Percentiles rank a stretch among this genome's conserved stretches.
Evolutionary conservation across 495 filamentous ascomycete genomes (phyloP).

Genomic region (Penicillium herquei): DNA sequence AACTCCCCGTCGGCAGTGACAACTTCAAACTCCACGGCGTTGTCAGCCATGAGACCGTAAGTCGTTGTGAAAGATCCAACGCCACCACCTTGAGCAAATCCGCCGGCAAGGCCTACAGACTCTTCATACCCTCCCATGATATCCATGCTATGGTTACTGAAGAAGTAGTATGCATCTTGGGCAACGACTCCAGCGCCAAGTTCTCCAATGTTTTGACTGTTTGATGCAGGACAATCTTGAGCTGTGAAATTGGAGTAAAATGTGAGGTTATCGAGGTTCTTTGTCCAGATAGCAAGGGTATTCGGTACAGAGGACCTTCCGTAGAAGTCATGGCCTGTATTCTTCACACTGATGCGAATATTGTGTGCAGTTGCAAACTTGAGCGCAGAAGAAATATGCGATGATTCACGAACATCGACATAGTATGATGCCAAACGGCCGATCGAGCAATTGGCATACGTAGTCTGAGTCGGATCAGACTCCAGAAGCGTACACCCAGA

Average conservation of each 20-base stretch:
- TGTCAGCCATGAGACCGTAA: conserved; percentile 22
- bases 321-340: conserved; percentile 51
- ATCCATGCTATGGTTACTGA: conserved; percentile 17
- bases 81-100: conserved; percentile 24
- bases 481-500: conserved; percentile 10
- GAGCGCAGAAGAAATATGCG: conserved; percentile 11
- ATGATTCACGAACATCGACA: conserved; percentile 11
- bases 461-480: background rate
- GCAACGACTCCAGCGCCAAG: conserved; percentile 24
- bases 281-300: conserved; percentile 43
- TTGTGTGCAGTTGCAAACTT: conserved; percentile 25
- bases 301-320: conserved; percentile 48
- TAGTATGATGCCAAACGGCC: conserved; percentile 18
- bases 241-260: conserved; percentile 29
- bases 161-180: conserved; percentile 18
- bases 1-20: conserved; percentile 48
- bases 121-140: conserved; percentile 20
- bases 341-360: conserved; percentile 37
- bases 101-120: conserved; percentile 24
- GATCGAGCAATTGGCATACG: conserved; percentile 6
- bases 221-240: conserved; percentile 20
- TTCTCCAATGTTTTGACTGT: conserved; percentile 21
- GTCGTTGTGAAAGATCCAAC: conserved; percentile 9
- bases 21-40: conserved; percentile 31
- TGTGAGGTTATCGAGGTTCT: conserved; percentile 42